phyloP scores from a whole-genome alignment of 1,284 basidiomycete genomes.

The Ustilago esculenta region DNA sequence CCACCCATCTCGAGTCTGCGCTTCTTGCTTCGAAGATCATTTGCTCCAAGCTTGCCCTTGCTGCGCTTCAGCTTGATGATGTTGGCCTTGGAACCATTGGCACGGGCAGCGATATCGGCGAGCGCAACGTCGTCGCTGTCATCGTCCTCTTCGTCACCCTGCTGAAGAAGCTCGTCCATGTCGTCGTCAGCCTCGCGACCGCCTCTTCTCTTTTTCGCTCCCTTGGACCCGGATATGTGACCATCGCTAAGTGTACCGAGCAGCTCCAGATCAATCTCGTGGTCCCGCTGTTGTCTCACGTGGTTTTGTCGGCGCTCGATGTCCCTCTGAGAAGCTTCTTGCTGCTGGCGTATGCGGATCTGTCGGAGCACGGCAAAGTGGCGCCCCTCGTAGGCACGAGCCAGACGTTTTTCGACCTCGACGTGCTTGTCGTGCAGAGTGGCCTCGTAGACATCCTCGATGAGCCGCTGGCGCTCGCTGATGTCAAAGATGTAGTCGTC shows the following conservation, averaged over 20 bases:
- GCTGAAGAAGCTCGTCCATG: conserved; percentile 32
- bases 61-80: conserved; percentile 53
- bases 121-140: conserved; percentile 44
- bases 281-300: conserved; percentile 48
- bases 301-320: conserved; percentile 33
- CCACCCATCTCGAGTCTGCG: conserved; percentile 30
- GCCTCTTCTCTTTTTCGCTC: conserved; percentile 15
- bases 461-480: conserved; percentile 37
- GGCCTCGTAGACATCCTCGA: conserved; percentile 49
- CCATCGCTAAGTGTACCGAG: conserved; percentile 58
- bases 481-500: conserved; percentile 52
- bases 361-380: conserved; percentile 51
- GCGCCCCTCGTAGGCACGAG: conserved; percentile 52
- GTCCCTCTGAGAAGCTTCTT: conserved; percentile 42
- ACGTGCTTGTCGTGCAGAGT: conserved; percentile 37
- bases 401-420: conserved; percentile 49
- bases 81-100: conserved; percentile 27
- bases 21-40: conserved; percentile 33
- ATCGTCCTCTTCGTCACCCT: conserved; percentile 35
- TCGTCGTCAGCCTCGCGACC: conserved; percentile 30
- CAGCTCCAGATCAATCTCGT: conserved; percentile 62
- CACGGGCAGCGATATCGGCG: conserved; percentile 35
- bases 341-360: conserved; percentile 39
- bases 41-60: conserved; percentile 34
- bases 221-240: conserved; percentile 10